A percentile compares a stretch with the other conserved stretches of the same genome.
Conservation (phyloP, 2,329 filamentous ascomycete genomes). For the Ophiostoma himal-ulmi region DNA sequence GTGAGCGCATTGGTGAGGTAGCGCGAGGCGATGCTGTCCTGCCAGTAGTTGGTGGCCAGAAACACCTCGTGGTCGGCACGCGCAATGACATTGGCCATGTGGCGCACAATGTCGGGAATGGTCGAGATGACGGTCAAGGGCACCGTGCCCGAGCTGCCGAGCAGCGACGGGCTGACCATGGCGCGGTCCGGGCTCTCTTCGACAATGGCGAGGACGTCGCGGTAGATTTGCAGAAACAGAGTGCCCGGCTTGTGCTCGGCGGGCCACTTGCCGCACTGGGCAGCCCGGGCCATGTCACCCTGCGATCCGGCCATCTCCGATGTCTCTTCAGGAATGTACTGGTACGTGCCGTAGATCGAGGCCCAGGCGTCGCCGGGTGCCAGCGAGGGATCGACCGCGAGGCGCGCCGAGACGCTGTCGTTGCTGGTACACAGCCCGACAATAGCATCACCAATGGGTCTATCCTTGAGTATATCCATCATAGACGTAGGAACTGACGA, state of each 20-base stretch:
- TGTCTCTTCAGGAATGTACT: conserved; percentile 25
- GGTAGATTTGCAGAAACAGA: conserved; percentile 64
- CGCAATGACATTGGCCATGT: conserved; percentile 71
- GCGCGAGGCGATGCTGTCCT: conserved; percentile 59
- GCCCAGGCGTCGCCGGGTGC: conserved; percentile 51
- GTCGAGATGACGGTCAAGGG: conserved; percentile 65
- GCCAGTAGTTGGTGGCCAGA: conserved; percentile 72
- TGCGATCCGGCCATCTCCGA: conserved; percentile 25
- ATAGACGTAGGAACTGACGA: background rate
- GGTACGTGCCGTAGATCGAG: conserved; percentile 43
- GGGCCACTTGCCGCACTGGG: conserved; percentile 63
- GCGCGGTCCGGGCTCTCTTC: conserved; percentile 46
- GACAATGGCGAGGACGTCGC: conserved; percentile 55
- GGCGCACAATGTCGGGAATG: conserved; percentile 63
- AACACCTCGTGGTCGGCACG: conserved; percentile 67
- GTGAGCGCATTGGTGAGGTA: conserved; percentile 62
- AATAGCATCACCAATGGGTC: conserved; percentile 41
- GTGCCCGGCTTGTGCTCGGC: conserved; percentile 49
- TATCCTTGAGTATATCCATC: conserved; percentile 18
- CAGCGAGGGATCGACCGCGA: conserved; percentile 49
- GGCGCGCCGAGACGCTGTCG: conserved; percentile 52
- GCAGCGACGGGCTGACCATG: conserved; percentile 47
- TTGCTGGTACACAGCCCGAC: conserved; percentile 47
- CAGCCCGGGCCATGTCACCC: conserved; percentile 48
- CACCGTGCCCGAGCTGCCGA: conserved; percentile 53